Base-by-base conservation (phyloP, 257 asterid genomes). In the Lantana camara region DNA sequence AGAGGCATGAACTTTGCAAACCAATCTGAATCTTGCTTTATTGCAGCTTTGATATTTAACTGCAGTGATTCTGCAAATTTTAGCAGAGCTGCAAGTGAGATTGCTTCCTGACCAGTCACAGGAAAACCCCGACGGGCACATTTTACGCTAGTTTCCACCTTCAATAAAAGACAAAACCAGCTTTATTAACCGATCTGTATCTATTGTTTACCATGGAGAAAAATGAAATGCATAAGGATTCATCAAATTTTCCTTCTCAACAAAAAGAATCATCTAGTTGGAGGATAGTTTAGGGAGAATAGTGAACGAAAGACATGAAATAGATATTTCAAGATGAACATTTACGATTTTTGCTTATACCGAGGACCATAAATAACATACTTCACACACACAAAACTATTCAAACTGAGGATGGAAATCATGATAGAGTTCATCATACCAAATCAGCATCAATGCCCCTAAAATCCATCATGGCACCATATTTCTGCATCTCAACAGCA, bases 401-500 rank as follows among this genome's bases (percentile, higher is more conserved):
- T 54, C 48, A 22, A 37, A 42, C 56, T 2, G 47, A 68, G 38
- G 63, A 27, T 17, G 48, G 51, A 73, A 29, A 32, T 49, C 10
- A 57, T 67, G 58, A 55, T 3, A n/a, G 22, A 48, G 7, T 66
- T 41, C 29, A 71, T 57, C 79, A 53, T 65, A 93, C 99, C 80
- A 83, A 73, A 21, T 57, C 67, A 56, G 85, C 73, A 80, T 94
- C 85, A 15, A 94, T 76, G 73, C 86, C 86, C 45, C 70, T 52
- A 61, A 94, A 88, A 47, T 94, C 97, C 79, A 75, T 50, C 95
- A 88, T 88, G 42, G 95, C 95, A 5, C 97, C 99, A 58, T 83
- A 83, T 29, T 77, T 88, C 48, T 85, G 80, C 99, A 94, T 90
- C 84, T 90, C 89, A 59, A 94, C 90, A 24, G 87, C 95, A 0